These are phyloP conservation scores for Cetraspora pellucida DNA, from an alignment of 192 early-diverging fungal species.

Conservation along the genomic window DNA sequence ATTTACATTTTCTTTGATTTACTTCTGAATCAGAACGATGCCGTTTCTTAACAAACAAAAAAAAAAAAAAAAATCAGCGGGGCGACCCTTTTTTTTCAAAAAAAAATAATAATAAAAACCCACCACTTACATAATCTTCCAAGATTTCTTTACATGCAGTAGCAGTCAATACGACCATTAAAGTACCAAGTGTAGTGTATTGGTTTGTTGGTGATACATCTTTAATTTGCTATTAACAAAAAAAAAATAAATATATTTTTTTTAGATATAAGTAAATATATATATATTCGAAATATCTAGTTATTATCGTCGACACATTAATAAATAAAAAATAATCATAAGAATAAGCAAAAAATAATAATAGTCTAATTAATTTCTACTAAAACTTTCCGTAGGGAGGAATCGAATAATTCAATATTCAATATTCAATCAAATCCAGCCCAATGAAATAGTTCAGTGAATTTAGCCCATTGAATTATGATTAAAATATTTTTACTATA, in stretches of 20 bases:
- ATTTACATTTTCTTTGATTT: conserved; percentile 66
- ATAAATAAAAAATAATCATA: too few relatives aligned
- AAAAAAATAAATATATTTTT: background rate
- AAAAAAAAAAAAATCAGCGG: background rate
- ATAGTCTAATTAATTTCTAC: too few relatives aligned
- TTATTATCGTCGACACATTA: background rate
- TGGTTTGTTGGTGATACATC: conserved; percentile 92
- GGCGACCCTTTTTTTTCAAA: background rate
- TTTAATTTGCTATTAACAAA: conserved; percentile 79
- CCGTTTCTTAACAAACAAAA: conserved; percentile 52
- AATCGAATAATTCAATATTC: too few relatives aligned
- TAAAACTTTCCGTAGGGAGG: too few relatives aligned
- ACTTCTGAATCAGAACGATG: conserved; percentile 76
- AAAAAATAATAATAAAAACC: background rate
- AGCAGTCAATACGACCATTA: conserved; percentile 82
- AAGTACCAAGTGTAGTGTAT: conserved; percentile 82
- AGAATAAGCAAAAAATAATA: too few relatives aligned
- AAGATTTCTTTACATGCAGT: conserved; percentile 93
- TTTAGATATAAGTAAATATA: background rate
- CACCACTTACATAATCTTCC: conserved; percentile 75
- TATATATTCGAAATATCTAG: too few relatives aligned
- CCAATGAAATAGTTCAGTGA: background rate
- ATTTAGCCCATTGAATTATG: background rate
- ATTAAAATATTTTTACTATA: background rate
- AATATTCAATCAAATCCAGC: too few relatives aligned